Evolutionary conservation across 2,329 filamentous ascomycete genomes (phyloP).

Genomic region (Fusarium camptoceras): DNA sequence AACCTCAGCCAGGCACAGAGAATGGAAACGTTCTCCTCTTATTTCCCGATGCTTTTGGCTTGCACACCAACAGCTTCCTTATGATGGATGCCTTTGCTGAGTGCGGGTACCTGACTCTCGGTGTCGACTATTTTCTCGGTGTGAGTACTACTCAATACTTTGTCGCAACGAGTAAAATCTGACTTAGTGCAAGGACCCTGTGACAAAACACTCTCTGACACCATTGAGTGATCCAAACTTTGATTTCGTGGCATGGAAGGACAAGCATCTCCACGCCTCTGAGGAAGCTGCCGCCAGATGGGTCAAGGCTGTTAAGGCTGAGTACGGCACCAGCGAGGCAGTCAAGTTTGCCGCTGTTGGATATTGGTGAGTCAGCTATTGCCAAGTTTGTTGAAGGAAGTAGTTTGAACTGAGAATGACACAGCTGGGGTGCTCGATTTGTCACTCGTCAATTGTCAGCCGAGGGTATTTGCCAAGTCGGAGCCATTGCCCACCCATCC

Average conservation of each 20-base stretch:
- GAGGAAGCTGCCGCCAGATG: neutral
- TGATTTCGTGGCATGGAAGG: neutral
- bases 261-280: neutral
- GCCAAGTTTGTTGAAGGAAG: too few species aligned
- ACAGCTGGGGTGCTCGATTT: neutral
- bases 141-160: neutral
- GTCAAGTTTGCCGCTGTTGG: neutral
- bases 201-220: neutral
- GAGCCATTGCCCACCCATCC: constrained; percentile 1
- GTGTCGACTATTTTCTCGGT: constrained; percentile 1
- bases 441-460: neutral
- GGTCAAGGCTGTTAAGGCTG: neutral
- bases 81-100: constrained; percentile 4
- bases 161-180: too few species aligned
- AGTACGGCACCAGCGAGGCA: neutral
- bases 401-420: too few species aligned
- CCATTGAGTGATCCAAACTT: neutral
- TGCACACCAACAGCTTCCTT: neutral
- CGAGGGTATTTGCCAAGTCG: neutral
- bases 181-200: neutral
- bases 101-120: neutral
- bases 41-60: neutral
- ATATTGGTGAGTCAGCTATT: neutral
- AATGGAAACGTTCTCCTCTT: neutral
- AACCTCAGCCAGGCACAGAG: neutral